Base-by-base conservation (phyloP, 768 basidiomycete genomes). In the Russula sp. region DNA sequence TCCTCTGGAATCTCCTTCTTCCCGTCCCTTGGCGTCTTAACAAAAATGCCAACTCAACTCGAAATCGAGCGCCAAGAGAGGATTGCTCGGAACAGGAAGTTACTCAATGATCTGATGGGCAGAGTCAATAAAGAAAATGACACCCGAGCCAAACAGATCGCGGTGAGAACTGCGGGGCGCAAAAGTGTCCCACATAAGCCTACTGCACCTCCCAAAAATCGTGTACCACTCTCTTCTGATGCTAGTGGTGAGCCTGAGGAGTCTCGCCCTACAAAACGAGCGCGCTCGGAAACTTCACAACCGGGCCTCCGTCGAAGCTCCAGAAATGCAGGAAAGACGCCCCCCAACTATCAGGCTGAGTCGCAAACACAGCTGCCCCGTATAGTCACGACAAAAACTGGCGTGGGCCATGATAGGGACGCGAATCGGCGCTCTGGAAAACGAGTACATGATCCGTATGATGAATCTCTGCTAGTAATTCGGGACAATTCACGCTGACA, bases 271-370 rank as follows among this genome's bases (percentile, higher is more conserved):
- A 32, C 42, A 3, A 64, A 64, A 45, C 36, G 47, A 32, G 60
- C 43, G 7, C 60, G 63, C 32, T 16, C 42, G 9, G 50, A 62
- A 32, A 32, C 34, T 41, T 39, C 55, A 36, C 59, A 55, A 38
- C 59, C 67, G 7, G 76, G 75, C 10, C 67, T 78, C 57, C 81
- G 90, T n/a, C 77, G 91, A 55, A 92, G 90, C 69, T 74, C 80
- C 47, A 79, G 90, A 53, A 84, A 84, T 64, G 75, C 78, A 4
- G 85, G 83, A 1, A 87, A 83, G 66, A 72, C 68, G 14, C 70
- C 9, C 9, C 56, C 83, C 3, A 77, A 87, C 71, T 86, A 87
- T 25, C 82, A 84, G 63, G 75, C 73, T 32, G 69, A 70, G 43
- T 54, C 61, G 67, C 34, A 70, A 18, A 43, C 36, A 13, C 57